These are phyloP conservation scores for Stephanodiscus triporus DNA, from an alignment of 108 stramenopile species.

Conservation along the genomic window DNA sequence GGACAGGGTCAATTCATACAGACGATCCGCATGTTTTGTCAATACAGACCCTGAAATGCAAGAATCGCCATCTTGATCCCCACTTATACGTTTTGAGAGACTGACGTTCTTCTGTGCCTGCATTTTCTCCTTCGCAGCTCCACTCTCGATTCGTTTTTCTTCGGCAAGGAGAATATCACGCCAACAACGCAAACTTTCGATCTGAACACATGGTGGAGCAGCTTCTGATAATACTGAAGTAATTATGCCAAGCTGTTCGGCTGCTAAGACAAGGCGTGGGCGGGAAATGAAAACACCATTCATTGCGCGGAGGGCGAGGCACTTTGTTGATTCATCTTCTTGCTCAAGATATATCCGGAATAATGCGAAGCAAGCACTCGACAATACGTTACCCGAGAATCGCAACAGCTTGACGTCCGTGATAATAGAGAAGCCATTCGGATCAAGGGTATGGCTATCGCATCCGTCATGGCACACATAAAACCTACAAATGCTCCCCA, in stretches of 20 bases:
- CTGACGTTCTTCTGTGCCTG: conserved; percentile 68
- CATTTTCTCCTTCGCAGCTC: conserved; percentile 79
- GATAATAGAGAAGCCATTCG: conserved; percentile 20
- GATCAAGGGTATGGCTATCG: conserved; percentile 44
- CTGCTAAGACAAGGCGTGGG: conserved; percentile 74
- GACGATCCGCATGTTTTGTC: conserved; percentile 69
- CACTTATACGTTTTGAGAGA: conserved; percentile 76
- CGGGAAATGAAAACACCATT: conserved; percentile 78
- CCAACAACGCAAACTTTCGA: conserved; percentile 78
- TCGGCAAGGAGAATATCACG: conserved; percentile 77
- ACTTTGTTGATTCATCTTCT: conserved; percentile 66
- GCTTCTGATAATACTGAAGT: conserved; percentile 54
- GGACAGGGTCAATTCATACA: conserved; percentile 73
- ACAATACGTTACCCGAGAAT: conserved; percentile 34
- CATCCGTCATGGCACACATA: conserved; percentile 33
- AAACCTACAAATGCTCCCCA: conserved; percentile 77
- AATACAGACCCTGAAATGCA: conserved; percentile 82
- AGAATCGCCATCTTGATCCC: conserved; percentile 89
- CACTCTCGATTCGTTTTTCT: conserved; percentile 82
- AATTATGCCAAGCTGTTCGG: conserved; percentile 75
- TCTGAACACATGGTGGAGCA: conserved; percentile 59
- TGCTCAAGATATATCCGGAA: conserved; percentile 66
- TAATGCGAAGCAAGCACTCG: conserved; percentile 61
- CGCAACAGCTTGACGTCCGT: conserved; percentile 21
- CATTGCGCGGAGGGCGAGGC: conserved; percentile 73